Evolutionary conservation across 345 rosid species (phyloP), one percentile per base, ranked within the genome.

Genomic region (Brassica incana): DNA sequence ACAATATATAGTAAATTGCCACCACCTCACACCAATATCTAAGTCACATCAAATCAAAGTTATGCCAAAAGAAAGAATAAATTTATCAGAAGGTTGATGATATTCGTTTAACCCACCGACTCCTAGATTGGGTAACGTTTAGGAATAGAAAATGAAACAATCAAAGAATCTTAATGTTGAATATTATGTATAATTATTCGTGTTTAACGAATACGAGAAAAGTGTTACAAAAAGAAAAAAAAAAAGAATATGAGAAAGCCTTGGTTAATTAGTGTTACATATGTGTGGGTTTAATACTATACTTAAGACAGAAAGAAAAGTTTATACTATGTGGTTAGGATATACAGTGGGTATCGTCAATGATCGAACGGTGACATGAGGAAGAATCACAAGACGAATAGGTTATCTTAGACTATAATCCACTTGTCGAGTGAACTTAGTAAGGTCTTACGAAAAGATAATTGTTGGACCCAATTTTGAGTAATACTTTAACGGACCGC

Each of bases 11-110:
- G 77, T 60, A 67, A 18, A 59, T 79, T 60, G 70, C 60, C 78
- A 73, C 82, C 69, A 27, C 35, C 50, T 35, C 69, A 74, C 60
- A 80, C 79, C 79, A 36, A 52, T 68, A 50, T 79, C 35, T 23
- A 73, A 67, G 62, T 69, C 73, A 20, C 25, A 14, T 78, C 73
- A 64, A 54, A 71, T 54, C 65, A 56, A 56, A 48, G 8, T 40
- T 62, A 56, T 27, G 27, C 43, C 15, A 3, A 40, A 40, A 48
- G 32, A 15, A 71, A 30, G 12, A 32, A 32, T 64, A 2, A 14
- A 30, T 65, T 33, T 36, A 40, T 16, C 50, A 35, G 18, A 45
- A 33, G 59, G 50, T 36, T 12, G 65, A 35, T 11, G 35, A 60
- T 67, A 63, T 30, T 36, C 18, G 58, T 61, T 35, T 74, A 69